Base-by-base conservation (phyloP, 1,284 basidiomycete species). In the Moesziomyces sp. region DNA sequence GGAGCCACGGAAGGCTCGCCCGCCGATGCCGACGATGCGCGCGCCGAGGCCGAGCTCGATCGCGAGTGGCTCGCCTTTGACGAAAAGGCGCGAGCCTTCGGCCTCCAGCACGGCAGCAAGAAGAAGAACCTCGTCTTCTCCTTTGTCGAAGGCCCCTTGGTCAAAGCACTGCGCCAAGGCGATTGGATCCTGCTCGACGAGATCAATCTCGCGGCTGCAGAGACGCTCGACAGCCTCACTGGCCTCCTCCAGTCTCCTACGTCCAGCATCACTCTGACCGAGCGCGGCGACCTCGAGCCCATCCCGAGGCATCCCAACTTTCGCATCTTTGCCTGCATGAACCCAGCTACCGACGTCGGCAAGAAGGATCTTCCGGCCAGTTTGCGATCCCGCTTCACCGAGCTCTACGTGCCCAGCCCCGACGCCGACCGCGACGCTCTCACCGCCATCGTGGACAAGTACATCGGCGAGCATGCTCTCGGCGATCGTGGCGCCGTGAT, bases 321-420 rank as follows among this genome's bases (percentile, higher is more conserved):
- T 86, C 91, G 96, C 26, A 87, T 99, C 9, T 99, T 99, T 80
- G 95, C 94, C 2, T 99, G 97, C 84, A 99, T 99, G 97, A 99
- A 99, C 82, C 97, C 97, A 2, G 97, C 97, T 0, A 99, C 96
- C 3, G 97, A 99, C 75, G 93, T 98, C 21, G 97, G 97, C 56
- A 99, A 99, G 87, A 96, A 94, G 80, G 96, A 98, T 79, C 89
- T 99, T 1, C 93, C 94, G 11, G 90, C 92, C 0, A 92, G 92
- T 76, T 91, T 99, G 48, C 91, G 96, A 38, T 90, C 91, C 8
- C 90, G 93, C 33, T 99, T 99, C 86, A 98, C 94, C 2, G 97
- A 99, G 85, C 89, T 99, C 52, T 95, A 96, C 81, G 95, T 98
- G 4, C 90, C 92, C 14, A 89, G 96, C 14, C 96, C 97, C 1